phyloP scores from a whole-genome alignment of 192 early-diverging fungal genomes.

The Phlyctochytrium arcticum region DNA sequence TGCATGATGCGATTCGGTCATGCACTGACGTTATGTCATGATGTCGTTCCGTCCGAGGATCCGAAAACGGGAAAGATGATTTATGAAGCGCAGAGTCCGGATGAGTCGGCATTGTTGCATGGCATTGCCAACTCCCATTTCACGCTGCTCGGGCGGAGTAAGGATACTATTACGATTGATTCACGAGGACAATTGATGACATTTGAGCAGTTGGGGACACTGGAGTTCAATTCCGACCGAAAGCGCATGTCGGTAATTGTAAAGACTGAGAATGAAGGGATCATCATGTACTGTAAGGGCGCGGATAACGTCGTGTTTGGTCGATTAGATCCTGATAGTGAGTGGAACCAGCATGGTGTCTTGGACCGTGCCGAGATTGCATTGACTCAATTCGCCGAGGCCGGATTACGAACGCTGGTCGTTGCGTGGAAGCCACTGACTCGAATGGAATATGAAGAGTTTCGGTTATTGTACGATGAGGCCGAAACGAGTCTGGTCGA shows the following conservation, averaged over 20 bases:
- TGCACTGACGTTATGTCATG: slow-evolving; percentile 76
- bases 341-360: slow-evolving; percentile 10
- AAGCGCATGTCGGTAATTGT: slow-evolving; percentile 88
- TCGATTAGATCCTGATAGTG: slow-evolving; percentile 47
- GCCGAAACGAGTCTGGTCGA: slow-evolving; percentile 66
- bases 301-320: slow-evolving; percentile 83
- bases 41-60: slow-evolving; percentile 53
- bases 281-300: slow-evolving; percentile 83
- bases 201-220: slow-evolving; percentile 8
- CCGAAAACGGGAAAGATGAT: slow-evolving; percentile 48
- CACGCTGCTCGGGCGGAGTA: slow-evolving; percentile 35
- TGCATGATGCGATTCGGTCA: slow-evolving; percentile 53
- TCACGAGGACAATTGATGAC: slow-evolving; percentile 21
- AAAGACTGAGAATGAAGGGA: slow-evolving; percentile 59
- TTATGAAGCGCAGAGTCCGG: slow-evolving; percentile 87
- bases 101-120: slow-evolving; percentile 50
- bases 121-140: slow-evolving; percentile 51
- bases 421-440: slow-evolving; percentile 67
- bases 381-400: slow-evolving; percentile 41
- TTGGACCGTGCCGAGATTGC: slow-evolving; percentile 28
- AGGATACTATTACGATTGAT: slow-evolving; percentile 33
- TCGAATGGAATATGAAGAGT: slow-evolving; percentile 61
- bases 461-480: slow-evolving; percentile 61
- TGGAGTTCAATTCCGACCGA: slow-evolving; percentile 83
- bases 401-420: slow-evolving; percentile 77